Base-by-base conservation (phyloP, 805 yeast genomes). In the Starmerella floris region DNA sequence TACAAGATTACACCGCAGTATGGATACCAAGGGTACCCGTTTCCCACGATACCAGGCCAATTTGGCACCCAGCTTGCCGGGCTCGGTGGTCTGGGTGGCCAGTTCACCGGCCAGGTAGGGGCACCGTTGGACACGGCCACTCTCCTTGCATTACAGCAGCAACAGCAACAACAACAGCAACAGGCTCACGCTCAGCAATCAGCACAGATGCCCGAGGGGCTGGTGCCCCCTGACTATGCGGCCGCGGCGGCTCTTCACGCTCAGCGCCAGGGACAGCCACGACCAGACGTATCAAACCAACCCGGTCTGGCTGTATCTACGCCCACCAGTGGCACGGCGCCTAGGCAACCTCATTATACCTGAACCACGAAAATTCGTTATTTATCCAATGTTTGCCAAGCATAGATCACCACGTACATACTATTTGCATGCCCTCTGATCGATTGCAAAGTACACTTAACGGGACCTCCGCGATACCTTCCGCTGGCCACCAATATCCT, bases 21-120 rank as follows among this genome's bases (percentile, higher is more conserved):
- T 34, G 50, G 48, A 2, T 46, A 43, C 43, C 44, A 35, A 19
- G 50, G 48, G 23, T 46, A 41, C 28, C 42, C 48, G n/a, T 42
- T 39, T 19, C 17, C 38, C 16, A 33, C 50, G 3, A 28, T 37
- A 16, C 25, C 30, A 19, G 44, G 44, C 20, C 43, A 44, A 11
- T 21, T 32, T 10, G 35, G 35, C 15, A 23, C 39, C n/a, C 45
- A 42, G 28, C 23, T 42, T 5, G 40, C 42, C 3, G 32, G 26
- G 30, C 22, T 38, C 38, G 20, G 30, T 21, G 41, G 39, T 21
- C 16, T 40, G 25, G 32, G 38, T 15, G 38, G 39, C 30, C 49
- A 45, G 37, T 28, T 39, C 25, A 23, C 43, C 16, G 35, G 23
- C 22, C 30, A 33, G 22, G 10, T 31, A 13, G 34, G 34, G 17